These are phyloP conservation scores for Trametes maxima DNA, from an alignment of 768 basidiomycete species.

Conservation along the genomic window DNA sequence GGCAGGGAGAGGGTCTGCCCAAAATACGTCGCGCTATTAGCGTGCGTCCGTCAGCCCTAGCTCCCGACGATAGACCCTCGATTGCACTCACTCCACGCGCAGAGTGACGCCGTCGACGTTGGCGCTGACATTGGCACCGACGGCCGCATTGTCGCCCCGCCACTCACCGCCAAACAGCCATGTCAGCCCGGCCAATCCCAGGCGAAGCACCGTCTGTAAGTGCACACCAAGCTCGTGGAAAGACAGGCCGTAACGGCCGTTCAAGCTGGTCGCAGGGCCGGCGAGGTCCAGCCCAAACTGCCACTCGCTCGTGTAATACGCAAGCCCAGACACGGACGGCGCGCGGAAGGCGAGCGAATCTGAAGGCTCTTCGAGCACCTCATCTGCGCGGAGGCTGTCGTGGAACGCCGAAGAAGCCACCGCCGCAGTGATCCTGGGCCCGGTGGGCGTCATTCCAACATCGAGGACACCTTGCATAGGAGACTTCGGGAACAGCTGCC, in stretches of 20 bases:
- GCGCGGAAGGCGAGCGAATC: conserved; percentile 12
- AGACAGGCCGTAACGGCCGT: conserved; percentile 52
- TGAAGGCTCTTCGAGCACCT: conserved; percentile 1
- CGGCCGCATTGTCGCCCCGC: conserved; percentile 45
- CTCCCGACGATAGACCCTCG: conserved; percentile 6
- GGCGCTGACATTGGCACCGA: conserved; percentile 48
- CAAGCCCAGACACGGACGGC: conserved; percentile 56
- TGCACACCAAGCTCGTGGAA: conserved; percentile 59
- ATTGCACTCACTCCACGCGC: conserved; percentile 54
- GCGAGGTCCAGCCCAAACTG: conserved; percentile 52
- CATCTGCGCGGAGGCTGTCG: conserved; percentile 6
- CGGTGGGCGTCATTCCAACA: conserved; percentile 40
- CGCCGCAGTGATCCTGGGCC: conserved; percentile 47
- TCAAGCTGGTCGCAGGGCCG: conserved; percentile 48
- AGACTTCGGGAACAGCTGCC: conserved; percentile 54
- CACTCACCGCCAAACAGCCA: conserved; percentile 52
- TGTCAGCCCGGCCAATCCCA: conserved; percentile 47
- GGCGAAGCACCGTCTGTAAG: conserved; percentile 51
- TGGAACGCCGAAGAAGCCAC: conserved; percentile 25
- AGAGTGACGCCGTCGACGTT: conserved; percentile 52
- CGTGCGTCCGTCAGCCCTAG: neutral
- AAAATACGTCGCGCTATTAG: conserved; percentile 51
- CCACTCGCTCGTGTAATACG: conserved; percentile 48
- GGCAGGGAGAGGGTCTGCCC: conserved; percentile 62
- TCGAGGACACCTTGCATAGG: conserved; percentile 50